Base-by-base conservation (phyloP, 495 filamentous ascomycete genomes). In the Neurospora sublineolata region DNA sequence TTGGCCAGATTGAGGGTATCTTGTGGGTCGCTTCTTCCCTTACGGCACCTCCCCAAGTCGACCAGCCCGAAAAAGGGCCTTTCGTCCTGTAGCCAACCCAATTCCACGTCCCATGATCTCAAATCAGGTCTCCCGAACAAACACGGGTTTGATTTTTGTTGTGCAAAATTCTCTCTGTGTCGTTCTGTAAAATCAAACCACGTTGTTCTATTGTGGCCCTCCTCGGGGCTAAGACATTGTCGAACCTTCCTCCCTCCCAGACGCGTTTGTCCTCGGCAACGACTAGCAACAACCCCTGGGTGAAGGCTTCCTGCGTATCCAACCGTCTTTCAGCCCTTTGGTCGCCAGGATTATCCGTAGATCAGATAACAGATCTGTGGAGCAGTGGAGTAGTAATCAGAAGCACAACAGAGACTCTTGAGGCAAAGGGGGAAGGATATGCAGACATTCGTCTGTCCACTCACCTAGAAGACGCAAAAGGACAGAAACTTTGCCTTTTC, bases 311-410 rank as follows among this genome's bases (percentile, higher is more conserved):
- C 46, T 60, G 52, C 52, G 12, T 33, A 60, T 64, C 52, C 27
- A 64, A 64, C 52, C 30, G 18, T 36, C 36, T 11, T 16, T 41
- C 70, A n/a, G 37, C 37, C 70, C 64, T 68, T 72, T 68, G 23
- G 68, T 30, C 67, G 68, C 68, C 60, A 52, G 58, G 69, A 64
- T 33, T 64, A 64, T 64, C 52, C 68, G 68, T 68, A 37, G 72
- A 76, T 76, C 74, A 71, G 74, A 76, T 76, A 76, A 76, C 69
- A 18, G 69, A 58, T 42, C 69, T 39, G 74, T 75, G 72, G 72
- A 71, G 68, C 68, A 30, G 70, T 69, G 67, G 37, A 38, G 38
- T 27, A 64, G 52, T 64, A 64, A 64, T 64, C 52, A 64, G 52
- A 64, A 64, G 52, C 52, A 64, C 27, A 64, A 16, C 27, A 64